Evolutionary conservation across 2,329 filamentous ascomycete genomes (phyloP).

Genomic region (Fusarium armeniacum): DNA sequence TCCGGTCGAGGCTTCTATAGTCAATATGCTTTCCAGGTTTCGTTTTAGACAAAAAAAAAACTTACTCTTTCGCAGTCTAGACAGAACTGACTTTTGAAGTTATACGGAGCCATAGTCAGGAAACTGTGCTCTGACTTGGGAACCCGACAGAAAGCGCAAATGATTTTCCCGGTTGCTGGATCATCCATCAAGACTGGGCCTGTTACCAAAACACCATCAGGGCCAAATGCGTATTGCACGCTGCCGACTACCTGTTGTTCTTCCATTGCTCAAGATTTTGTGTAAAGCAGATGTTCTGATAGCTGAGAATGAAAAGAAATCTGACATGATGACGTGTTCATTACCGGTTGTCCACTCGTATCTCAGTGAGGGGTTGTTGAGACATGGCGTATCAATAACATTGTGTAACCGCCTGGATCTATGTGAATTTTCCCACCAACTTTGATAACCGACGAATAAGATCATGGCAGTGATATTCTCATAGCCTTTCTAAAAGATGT

Average conservation of each 20-base stretch:
- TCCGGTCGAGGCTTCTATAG: not conserved
- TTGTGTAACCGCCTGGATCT: not conserved
- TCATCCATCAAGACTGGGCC: not conserved
- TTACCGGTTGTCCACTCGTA: not conserved
- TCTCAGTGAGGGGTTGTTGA: not conserved
- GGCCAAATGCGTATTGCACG: not conserved
- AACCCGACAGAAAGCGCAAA: not conserved
- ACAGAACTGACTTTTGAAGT: conserved; percentile 1
- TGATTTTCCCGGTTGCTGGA: not conserved
- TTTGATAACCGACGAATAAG: not conserved
- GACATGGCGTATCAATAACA: not conserved
- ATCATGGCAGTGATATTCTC: not conserved
- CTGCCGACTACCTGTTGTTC: not conserved
- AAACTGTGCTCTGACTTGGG: not conserved
- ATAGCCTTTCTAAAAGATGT: fast-evolving
- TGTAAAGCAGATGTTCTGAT: not conserved
- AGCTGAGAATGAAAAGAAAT: not conserved
- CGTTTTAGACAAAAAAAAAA: fast-evolving
- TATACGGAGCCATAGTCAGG: not conserved
- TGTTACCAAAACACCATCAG: not conserved
- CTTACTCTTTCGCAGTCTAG: not conserved
- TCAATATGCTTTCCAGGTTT: not conserved
- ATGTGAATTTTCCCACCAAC: not conserved
- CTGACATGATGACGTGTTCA: not conserved
- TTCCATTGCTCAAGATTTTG: not conserved